These are phyloP conservation scores for Triangularia setosa DNA, from an alignment of 2,329 filamentous ascomycete species.

Conservation along the genomic window DNA sequence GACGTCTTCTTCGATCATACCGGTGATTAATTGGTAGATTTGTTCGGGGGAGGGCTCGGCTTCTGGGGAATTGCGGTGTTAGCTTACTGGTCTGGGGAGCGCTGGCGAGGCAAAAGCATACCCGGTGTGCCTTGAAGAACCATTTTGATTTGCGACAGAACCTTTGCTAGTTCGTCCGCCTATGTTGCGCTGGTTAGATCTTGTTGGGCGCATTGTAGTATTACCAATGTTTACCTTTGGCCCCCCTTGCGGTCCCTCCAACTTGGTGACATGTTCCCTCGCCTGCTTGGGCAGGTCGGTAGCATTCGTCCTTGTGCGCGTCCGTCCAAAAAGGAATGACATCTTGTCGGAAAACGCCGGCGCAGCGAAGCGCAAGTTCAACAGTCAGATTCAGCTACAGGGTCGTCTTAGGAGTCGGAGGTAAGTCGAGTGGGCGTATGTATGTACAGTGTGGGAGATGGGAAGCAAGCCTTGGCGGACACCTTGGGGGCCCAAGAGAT, in stretches of 20 bases:
- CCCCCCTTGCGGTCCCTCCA: constrained; percentile 46
- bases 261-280: constrained; percentile 49
- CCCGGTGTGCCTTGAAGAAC: constrained; percentile 90
- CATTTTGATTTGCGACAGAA: constrained; percentile 86
- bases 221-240: constrained; percentile 40
- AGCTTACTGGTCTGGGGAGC: not conserved
- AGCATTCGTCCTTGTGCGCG: constrained; percentile 47
- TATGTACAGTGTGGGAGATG: not conserved
- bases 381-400: not conserved
- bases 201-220: not conserved
- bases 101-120: constrained; percentile 37
- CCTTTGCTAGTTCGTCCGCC: constrained; percentile 83
- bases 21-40: constrained; percentile 78
- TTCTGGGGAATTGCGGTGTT: constrained; percentile 51
- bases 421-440: not conserved
- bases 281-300: constrained; percentile 55
- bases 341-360: constrained; percentile 28
- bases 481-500: not conserved
- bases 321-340: constrained; percentile 55
- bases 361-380: not conserved
- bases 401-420: not conserved
- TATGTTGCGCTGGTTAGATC: constrained; percentile 36
- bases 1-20: constrained; percentile 84
- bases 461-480: not conserved
- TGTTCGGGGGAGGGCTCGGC: constrained; percentile 81